Conservation (phyloP, 192 early-diverging fungal genomes). For the Kappamyces sp. region DNA sequence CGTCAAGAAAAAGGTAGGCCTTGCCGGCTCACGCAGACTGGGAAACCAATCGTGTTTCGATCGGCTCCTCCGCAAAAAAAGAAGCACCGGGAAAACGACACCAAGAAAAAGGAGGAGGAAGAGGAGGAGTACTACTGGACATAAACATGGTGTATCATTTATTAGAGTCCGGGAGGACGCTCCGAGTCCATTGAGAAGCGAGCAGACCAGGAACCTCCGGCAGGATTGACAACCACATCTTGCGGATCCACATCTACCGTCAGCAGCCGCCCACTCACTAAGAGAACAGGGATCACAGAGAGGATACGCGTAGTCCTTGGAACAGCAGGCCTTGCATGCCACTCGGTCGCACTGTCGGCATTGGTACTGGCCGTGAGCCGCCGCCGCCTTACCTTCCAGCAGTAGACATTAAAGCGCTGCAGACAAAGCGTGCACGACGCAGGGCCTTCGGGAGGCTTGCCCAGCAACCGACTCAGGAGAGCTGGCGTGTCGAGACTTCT, state of each 20-base stretch:
- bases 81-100: conserved; percentile 48
- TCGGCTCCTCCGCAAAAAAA: conserved; percentile 57
- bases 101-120: conserved; percentile 46
- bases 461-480: neutral
- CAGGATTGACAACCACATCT: conserved; percentile 22
- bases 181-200: no score
- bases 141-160: neutral
- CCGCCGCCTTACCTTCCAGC: conserved; percentile 18
- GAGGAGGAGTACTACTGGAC: conserved; percentile 31
- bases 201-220: conserved; percentile 25
- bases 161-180: no score
- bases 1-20: conserved; percentile 51
- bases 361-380: conserved; percentile 15
- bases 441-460: neutral
- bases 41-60: conserved; percentile 51
- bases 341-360: conserved; percentile 23
- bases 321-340: conserved; percentile 20
- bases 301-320: conserved; percentile 14
- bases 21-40: conserved; percentile 27
- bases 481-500: neutral
- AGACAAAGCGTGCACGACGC: conserved; percentile 14
- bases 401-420: conserved; percentile 14
- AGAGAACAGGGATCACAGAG: conserved; percentile 27
- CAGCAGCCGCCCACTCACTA: neutral
- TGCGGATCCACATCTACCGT: conserved; percentile 18